Base-by-base conservation (phyloP, 2,329 filamentous ascomycete genomes). In the Geoglossum cookeanum region DNA sequence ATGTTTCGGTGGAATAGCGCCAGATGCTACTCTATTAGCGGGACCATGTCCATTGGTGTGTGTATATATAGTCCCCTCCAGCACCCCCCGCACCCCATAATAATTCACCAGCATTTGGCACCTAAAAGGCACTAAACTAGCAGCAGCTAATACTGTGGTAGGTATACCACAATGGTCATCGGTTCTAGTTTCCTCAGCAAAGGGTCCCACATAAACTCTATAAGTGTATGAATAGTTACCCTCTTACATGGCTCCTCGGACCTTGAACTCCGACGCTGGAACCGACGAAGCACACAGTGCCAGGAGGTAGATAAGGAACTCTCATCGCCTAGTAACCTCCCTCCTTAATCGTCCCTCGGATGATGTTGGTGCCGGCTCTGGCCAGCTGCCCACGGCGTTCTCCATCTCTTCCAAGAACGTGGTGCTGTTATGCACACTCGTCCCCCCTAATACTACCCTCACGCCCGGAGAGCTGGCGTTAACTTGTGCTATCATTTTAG, bases 381-480 rank as follows among this genome's bases (percentile, higher is more conserved):
- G 88, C 92, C 92, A 97, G 27, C 80, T 82, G 52, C 79, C 79
- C 1, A 95, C 89, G 17, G 86, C 85, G 71, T 94, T 88, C 61
- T 94, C 87, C 29, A 97, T 85, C 70, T 96, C 90, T 63, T 94
- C 88, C 61, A 97, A 70, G 68, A 97, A 98, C 0, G 83, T 87
- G 9, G 78, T 78, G 61, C 88, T 89, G 65, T 96, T 98, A 65
- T 95, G 87, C 62, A 98, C 77, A 5, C 79, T 81, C 0, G 92
- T 97, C 3, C 89, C 90, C 8, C 89, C 90, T 4, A 98, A 73
- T 9, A 97, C 89, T 3, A 98, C 83, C 57, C 92, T 79, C 8
- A 97, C 78, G 0, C 92, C 92, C 0, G 90, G 90, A 9, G 86
- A 86, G 58, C 84, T 87, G 17, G 89, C 89, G 71, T 98, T 98